Evolutionary conservation across 176 grass and related monocot species (phyloP).

Genomic region (Oryza coarctata): DNA sequence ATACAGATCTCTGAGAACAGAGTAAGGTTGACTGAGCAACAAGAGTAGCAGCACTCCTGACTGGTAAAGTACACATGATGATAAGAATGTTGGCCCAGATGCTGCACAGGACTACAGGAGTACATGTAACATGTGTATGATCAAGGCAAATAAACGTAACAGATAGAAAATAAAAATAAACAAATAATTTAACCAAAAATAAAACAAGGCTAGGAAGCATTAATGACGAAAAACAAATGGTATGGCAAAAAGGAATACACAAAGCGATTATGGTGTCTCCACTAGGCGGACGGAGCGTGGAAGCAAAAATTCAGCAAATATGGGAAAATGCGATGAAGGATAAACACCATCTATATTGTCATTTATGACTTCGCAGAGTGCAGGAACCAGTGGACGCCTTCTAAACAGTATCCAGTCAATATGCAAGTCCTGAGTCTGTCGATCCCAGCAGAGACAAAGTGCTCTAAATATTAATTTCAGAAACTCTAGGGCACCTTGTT

Average conservation of each 20-base stretch:
- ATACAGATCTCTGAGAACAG: not conserved
- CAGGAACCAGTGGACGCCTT: conserved; percentile 80
- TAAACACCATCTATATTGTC: conserved; percentile 93
- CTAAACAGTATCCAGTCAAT: conserved; percentile 94
- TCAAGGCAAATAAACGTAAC: not conserved
- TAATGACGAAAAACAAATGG: conserved; percentile 17
- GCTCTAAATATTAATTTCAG: conserved; percentile 97
- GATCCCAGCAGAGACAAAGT: conserved; percentile 96
- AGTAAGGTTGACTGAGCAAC: not conserved
- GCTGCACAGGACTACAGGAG: not conserved
- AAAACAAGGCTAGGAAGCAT: not conserved
- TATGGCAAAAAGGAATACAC: conserved; percentile 1
- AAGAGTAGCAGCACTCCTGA: not conserved
- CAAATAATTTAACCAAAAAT: conserved; percentile 6
- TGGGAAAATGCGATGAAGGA: conserved; percentile 88
- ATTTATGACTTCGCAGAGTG: conserved; percentile 95
- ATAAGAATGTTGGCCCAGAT: not conserved
- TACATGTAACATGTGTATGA: not conserved
- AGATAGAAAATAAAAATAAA: not conserved
- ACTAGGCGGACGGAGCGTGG: conserved; percentile 71
- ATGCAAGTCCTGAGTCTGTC: conserved; percentile 96
- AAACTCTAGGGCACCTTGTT: conserved; percentile 94
- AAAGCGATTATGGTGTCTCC: conserved; percentile 44
- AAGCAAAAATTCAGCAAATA: conserved; percentile 86
- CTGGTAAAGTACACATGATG: not conserved